phyloP scores from a whole-genome alignment of 2,329 filamentous ascomycete species.

The Curvularia verruculosa region DNA sequence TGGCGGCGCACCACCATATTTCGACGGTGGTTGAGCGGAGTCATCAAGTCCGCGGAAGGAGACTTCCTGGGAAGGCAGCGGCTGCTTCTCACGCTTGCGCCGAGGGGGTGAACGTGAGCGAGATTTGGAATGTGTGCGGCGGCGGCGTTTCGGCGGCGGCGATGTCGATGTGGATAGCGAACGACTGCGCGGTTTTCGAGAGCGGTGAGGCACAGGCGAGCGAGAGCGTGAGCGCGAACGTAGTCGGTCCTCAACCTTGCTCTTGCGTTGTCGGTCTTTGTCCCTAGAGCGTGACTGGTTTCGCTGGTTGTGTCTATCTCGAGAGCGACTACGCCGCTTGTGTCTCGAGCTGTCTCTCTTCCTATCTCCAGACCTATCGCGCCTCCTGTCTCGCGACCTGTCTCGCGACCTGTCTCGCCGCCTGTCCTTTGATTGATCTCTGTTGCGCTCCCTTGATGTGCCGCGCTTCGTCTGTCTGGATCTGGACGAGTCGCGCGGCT shows the following conservation, averaged over 20 bases:
- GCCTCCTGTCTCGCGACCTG: slow-evolving; percentile 20
- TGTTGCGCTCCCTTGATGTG: slow-evolving; percentile 16
- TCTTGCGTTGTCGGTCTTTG: slow-evolving; percentile 23
- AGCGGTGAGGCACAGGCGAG: slow-evolving; percentile 35
- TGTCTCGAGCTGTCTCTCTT: slow-evolving; percentile 22
- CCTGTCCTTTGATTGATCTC: slow-evolving; percentile 23
- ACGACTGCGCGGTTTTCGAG: slow-evolving; percentile 31
- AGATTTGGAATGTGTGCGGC: slow-evolving; percentile 36
- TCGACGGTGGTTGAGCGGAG: slow-evolving; percentile 35
- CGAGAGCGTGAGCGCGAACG: slow-evolving; percentile 37
- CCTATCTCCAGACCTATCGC: slow-evolving; percentile 26
- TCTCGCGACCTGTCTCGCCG: slow-evolving; percentile 20
- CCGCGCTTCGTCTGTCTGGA: slow-evolving; percentile 25
- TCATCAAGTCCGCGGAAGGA: slow-evolving; percentile 51
- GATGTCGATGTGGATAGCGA: slow-evolving; percentile 37
- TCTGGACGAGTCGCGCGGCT: slow-evolving; percentile 24
- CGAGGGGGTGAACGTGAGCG: slow-evolving; percentile 52
- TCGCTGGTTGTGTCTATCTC: slow-evolving; percentile 16
- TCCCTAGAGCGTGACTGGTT: slow-evolving; percentile 28
- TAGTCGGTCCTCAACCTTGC: slow-evolving; percentile 21
- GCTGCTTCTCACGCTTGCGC: slow-evolving; percentile 49
- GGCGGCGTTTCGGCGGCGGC: slow-evolving; percentile 44
- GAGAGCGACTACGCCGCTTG: slow-evolving; percentile 27
- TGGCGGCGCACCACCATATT: slow-evolving; percentile 42
- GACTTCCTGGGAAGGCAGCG: slow-evolving; percentile 55